Percentiles rank a stretch among this genome's conserved stretches.
These are phyloP conservation scores for Spirogloea muscicola DNA, from an alignment of 139 green algal species.

Conservation along the genomic window DNA sequence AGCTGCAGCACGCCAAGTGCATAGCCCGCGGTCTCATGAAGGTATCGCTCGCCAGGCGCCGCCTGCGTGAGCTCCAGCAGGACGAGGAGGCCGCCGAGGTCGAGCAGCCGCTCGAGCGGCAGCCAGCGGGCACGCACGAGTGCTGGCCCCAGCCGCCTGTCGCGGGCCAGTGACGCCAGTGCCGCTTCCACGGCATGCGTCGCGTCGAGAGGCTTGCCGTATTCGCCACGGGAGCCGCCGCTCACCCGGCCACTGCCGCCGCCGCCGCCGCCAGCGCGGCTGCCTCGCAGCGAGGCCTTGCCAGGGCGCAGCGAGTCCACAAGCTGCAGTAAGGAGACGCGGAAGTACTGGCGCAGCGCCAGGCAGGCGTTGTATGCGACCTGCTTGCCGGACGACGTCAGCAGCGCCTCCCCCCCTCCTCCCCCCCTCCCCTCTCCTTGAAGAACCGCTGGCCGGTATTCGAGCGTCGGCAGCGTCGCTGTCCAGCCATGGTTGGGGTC, in stretches of 20 bases:
- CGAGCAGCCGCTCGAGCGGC: conserved; percentile 47
- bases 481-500: too few species aligned
- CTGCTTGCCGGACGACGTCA: conserved; percentile 34
- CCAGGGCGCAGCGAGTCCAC: conserved; percentile 26
- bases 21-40: conserved; percentile 53
- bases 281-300: conserved; percentile 40
- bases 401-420: conserved; percentile 48
- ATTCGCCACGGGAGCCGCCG: conserved; percentile 11
- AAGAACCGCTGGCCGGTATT: too few species aligned
- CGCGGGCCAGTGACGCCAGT: conserved; percentile 38
- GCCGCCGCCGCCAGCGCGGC: too few species aligned
- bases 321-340: conserved; percentile 58
- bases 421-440: too few species aligned
- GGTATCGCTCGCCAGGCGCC: conserved; percentile 52
- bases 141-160: conserved; percentile 50
- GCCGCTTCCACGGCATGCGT: conserved; percentile 57
- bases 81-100: conserved; percentile 39
- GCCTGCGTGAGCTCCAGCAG: conserved; percentile 57
- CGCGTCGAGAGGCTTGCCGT: conserved; percentile 38
- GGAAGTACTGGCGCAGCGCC: conserved; percentile 62
- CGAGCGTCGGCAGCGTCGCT: too few species aligned
- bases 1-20: conserved; percentile 58
- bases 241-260: too few species aligned
- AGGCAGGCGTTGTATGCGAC: conserved; percentile 52
- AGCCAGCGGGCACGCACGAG: conserved; percentile 55